Evolutionary conservation across 2,329 filamentous ascomycete genomes (phyloP), one percentile per base, ranked within the genome.

Genomic region (Apiospora phragmitis): DNA sequence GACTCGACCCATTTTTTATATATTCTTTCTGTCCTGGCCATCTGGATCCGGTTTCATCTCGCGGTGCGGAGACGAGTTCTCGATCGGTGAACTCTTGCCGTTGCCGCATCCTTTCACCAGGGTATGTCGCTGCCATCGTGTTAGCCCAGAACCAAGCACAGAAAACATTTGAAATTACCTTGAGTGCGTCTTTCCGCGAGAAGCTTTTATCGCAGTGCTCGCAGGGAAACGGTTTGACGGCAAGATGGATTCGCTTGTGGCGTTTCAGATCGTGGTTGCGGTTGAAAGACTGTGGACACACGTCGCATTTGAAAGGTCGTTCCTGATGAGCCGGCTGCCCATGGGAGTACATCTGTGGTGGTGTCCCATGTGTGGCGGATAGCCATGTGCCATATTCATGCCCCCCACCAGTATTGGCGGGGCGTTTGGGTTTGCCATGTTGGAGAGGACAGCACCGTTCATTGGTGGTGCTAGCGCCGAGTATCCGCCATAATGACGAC

Each of bases 191-290:
- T 80, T 98, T 98, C 71, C 96, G 88, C 3, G 95, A 98, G 78
- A 99, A 99, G 79, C 93, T 96, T 88, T 98, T 98, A 72, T 97
- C 94, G 80, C 96, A 99, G 77, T 92, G 92, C 8, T 86, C 89
- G 80, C 96, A 99, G 0, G 95, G 95, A 80, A 95, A 98, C 0
- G 96, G 96, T 85, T 99, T 99, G 51, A 98, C 94, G 0, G 94
- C 93, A 71, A 98, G 83, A 81, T 99, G 96, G 71, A 98, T 98
- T 67, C 94, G 87, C 85, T 97, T 97, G 81, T 99, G 96, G 68
- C 96, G 89, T 83, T 99, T 99, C 76, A 98, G 82, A 78, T 98
- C 96, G 79, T 98, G 96, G 74, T 98, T 98, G 5, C 96, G 88
- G 81, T 97, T 98, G 84, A 99, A 99, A 47, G 93, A 95, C 80